Percentiles rank a stretch among this genome's conserved stretches.
These are phyloP conservation scores for Aspergillus calidoustus DNA, from an alignment of 2,329 filamentous ascomycete species.

Conservation along the genomic window DNA sequence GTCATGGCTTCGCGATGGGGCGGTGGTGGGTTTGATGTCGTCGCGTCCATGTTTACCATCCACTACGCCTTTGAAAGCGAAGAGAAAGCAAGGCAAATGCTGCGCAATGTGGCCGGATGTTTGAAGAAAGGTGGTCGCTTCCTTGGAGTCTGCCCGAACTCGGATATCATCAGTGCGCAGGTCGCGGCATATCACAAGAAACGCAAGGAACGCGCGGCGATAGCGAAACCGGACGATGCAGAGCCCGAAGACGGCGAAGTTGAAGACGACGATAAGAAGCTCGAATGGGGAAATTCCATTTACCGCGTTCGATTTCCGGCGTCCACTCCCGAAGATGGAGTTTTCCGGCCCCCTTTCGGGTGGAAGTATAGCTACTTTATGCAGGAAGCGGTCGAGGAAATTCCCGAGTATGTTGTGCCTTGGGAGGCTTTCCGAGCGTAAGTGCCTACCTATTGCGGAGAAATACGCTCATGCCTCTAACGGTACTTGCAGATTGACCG, in stretches of 20 bases:
- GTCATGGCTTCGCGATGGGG: constrained; percentile 67
- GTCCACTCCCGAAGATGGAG: constrained; percentile 79
- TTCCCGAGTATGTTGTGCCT: constrained; percentile 96
- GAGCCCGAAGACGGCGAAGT: constrained; percentile 51
- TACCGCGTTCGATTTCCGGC: constrained; percentile 89
- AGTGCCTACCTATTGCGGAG: constrained; percentile 19
- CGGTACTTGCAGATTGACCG: constrained; percentile 64
- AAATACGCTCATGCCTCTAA: neutral
- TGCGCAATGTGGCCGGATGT: constrained; percentile 86
- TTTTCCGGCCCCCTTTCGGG: constrained; percentile 92
- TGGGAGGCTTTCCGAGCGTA: constrained; percentile 94
- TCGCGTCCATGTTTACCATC: constrained; percentile 99
- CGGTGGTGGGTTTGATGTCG: constrained; percentile 87
- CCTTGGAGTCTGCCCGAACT: constrained; percentile 96
- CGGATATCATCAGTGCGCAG: constrained; percentile 79
- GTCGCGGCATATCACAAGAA: constrained; percentile 77
- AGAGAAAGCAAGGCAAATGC: constrained; percentile 86
- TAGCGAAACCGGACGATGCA: constrained; percentile 44
- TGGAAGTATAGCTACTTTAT: constrained; percentile 99
- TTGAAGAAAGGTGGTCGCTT: constrained; percentile 94
- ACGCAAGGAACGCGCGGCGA: constrained; percentile 49
- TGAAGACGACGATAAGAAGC: constrained; percentile 64
- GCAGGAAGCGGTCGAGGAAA: constrained; percentile 92
- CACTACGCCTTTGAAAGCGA: constrained; percentile 98
- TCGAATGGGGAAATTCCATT: constrained; percentile 91